These are phyloP conservation scores for Pseudogymnoascus sp. DNA, from an alignment of 2,329 filamentous ascomycete species.

Conservation along the genomic window DNA sequence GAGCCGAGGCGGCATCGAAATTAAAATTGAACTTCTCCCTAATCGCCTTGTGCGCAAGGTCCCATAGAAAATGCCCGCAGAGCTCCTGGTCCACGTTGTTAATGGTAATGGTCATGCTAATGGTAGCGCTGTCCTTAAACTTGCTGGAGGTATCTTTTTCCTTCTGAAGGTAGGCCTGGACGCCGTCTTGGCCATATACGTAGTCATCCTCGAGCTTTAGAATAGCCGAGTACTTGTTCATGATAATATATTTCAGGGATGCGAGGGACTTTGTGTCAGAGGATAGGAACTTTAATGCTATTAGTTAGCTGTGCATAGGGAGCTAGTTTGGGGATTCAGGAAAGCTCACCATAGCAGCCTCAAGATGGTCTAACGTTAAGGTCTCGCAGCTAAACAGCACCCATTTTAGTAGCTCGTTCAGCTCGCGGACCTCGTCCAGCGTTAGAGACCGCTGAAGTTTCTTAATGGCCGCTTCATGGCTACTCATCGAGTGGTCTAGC, in stretches of 20 bases:
- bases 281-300: neutral
- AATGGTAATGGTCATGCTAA: neutral
- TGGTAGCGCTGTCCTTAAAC: neutral
- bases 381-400: neutral
- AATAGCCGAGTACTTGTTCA: neutral
- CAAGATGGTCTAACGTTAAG: neutral
- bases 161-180: neutral
- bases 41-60: neutral
- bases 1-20: neutral
- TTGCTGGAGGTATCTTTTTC: neutral
- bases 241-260: neutral
- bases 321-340: neutral
- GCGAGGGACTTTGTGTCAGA: neutral
- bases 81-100: neutral
- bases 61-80: neutral
- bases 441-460: neutral
- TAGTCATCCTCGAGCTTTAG: neutral
- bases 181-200: neutral
- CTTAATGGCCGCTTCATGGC: neutral
- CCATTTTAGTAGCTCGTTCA: neutral
- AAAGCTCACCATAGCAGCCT: neutral
- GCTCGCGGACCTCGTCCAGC: neutral
- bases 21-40: neutral
- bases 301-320: neutral
- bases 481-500: neutral